A percentile compares a stretch with the other conserved stretches of the same genome.
Conservation (phyloP, 768 basidiomycete genomes). For the Trametes coccinea region DNA sequence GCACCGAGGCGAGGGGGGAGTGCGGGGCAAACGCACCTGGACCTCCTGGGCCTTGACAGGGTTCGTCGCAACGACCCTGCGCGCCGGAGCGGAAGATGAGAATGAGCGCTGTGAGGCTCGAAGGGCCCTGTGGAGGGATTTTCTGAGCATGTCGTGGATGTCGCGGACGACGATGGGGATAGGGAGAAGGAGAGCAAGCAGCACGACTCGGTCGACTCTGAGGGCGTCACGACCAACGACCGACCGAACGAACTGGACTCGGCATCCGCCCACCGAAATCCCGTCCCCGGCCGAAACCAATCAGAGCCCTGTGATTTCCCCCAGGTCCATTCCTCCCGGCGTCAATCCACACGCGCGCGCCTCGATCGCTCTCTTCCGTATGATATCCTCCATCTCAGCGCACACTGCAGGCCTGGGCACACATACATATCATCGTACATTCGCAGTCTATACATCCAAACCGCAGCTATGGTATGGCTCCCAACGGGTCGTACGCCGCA, state of each 20-base stretch:
- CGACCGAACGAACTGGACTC: conserved; percentile 4
- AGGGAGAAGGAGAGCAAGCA: conserved; percentile 5
- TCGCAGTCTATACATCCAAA: not conserved
- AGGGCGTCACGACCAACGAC: conserved; percentile 5
- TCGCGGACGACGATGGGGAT: conserved; percentile 23
- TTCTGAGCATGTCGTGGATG: conserved; percentile 57
- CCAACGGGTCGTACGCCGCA: conserved; percentile 30
- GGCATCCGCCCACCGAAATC: conserved; percentile 25
- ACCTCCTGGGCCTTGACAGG: conserved; percentile 83
- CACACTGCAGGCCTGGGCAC: too few species aligned
- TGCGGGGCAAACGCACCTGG: conserved; percentile 46
- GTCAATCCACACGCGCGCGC: not conserved
- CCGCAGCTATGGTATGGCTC: conserved; percentile 26
- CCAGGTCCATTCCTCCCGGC: conserved; percentile 14
- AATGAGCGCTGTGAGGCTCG: conserved; percentile 55
- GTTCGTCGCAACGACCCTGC: conserved; percentile 66
- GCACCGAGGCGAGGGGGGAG: not conserved
- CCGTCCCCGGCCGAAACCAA: conserved; percentile 27
- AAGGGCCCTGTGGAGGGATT: conserved; percentile 56
- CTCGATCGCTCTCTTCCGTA: not conserved
- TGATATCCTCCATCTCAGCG: not conserved
- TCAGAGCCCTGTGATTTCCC: conserved; percentile 26
- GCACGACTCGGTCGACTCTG: not conserved
- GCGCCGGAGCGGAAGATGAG: conserved; percentile 59
- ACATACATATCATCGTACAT: too few species aligned